phyloP scores from a whole-genome alignment of 208 protist genomes.

The Leishmania major region DNA sequence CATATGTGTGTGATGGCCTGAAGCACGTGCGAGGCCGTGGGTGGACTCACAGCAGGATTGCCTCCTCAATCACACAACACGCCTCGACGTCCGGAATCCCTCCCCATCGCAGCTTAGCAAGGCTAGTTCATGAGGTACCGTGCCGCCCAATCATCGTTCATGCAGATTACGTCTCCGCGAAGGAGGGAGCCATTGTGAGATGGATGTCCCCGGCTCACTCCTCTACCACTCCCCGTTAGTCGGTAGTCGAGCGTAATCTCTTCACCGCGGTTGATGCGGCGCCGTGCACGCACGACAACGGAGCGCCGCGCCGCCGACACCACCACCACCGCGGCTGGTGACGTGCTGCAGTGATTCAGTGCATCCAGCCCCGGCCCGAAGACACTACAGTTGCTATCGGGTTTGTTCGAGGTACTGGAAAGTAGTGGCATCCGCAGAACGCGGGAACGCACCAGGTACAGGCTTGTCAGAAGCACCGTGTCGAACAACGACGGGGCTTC shows the following conservation, averaged over 20 bases:
- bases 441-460: slow-evolving; percentile 78
- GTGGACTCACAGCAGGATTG: background rate
- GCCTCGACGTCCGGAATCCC: background rate
- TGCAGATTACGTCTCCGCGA: background rate
- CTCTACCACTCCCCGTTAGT: background rate
- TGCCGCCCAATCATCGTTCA: slow-evolving; percentile 13
- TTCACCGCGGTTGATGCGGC: slow-evolving; percentile 44
- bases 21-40: background rate
- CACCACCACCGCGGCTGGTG: slow-evolving; percentile 50
- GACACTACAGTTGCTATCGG: slow-evolving; percentile 21
- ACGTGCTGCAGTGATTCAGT: slow-evolving; percentile 53
- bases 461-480: slow-evolving; percentile 45
- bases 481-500: slow-evolving; percentile 53
- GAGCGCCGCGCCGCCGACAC: slow-evolving; percentile 33
- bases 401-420: background rate
- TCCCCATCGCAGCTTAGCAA: background rate
- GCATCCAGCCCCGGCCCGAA: slow-evolving; percentile 72
- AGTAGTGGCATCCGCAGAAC: slow-evolving; percentile 60
- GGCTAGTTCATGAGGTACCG: slow-evolving; percentile 22
- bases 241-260: slow-evolving; percentile 80
- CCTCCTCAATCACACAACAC: background rate
- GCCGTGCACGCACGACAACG: slow-evolving; percentile 70
- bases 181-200: background rate
- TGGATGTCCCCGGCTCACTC: background rate
- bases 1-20: background rate